A percentile compares a stretch with the other conserved stretches of the same genome.
Conservation (phyloP, 495 filamentous ascomycete genomes). For the Hamigera avellanea region DNA sequence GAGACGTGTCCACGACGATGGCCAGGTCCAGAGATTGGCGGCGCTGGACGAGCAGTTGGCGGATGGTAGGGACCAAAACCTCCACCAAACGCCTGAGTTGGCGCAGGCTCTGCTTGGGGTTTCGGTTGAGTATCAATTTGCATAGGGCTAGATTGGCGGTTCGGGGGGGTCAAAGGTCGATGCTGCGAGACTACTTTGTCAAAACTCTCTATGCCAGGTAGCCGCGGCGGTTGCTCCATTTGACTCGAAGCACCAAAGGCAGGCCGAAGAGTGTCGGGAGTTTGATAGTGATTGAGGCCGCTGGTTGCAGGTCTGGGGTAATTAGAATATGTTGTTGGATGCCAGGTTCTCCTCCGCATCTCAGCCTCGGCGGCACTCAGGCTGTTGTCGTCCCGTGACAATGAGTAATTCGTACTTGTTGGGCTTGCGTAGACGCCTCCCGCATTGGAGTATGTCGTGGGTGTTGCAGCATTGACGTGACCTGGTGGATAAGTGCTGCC, state of each 20-base stretch:
- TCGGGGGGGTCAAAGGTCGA: conserved; percentile 49
- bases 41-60: conserved; percentile 31
- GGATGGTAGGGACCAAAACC: conserved; percentile 37
- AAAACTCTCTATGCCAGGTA: conserved; percentile 88
- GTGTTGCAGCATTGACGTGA: conserved; percentile 36
- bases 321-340: conserved; percentile 59
- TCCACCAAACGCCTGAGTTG: conserved; percentile 20
- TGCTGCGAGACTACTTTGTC: conserved; percentile 51
- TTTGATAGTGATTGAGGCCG: conserved; percentile 47
- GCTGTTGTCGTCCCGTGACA: conserved; percentile 52
- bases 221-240: conserved; percentile 43
- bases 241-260: conserved; percentile 36
- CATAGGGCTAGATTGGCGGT: conserved; percentile 57
- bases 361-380: conserved; percentile 57
- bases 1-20: conserved; percentile 51
- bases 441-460: conserved; percentile 40
- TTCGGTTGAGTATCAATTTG: conserved; percentile 44
- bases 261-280: conserved; percentile 43
- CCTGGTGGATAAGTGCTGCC: conserved; percentile 42
- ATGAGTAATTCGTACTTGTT: conserved; percentile 52
- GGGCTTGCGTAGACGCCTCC: conserved; percentile 59
- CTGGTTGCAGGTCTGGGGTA: conserved; percentile 51
- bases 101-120: conserved; percentile 22
- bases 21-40: conserved; percentile 38
- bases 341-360: conserved; percentile 78